Evolutionary conservation across 495 filamentous ascomycete genomes (phyloP).

Genomic region (Hypoxylon crocopeplum): DNA sequence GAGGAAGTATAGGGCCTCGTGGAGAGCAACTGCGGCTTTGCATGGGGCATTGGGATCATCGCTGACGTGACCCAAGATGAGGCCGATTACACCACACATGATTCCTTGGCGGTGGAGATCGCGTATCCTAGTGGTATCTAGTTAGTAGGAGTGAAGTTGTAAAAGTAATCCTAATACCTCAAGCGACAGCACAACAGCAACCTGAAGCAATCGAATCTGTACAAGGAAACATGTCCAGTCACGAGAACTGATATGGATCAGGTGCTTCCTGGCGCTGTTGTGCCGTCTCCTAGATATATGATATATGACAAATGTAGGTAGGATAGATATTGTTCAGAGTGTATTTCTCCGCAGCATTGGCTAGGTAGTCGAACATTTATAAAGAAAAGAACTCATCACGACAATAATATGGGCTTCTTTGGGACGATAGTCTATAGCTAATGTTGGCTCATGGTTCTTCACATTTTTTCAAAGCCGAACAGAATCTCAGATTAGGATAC

Average conservation of each 20-base stretch:
- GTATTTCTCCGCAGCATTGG: conserved; percentile 38
- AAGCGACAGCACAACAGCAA: conserved; percentile 15
- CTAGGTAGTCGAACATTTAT: conserved; percentile 46
- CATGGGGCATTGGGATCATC: conserved; percentile 28
- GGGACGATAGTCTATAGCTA: conserved; percentile 9
- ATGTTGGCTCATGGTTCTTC: neutral
- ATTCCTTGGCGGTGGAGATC: neutral
- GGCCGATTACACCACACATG: conserved; percentile 36
- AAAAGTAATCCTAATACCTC: too few relatives aligned
- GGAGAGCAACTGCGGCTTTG: conserved; percentile 23
- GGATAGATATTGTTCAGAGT: conserved; percentile 37
- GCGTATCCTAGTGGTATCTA: neutral
- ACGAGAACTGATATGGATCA: neutral
- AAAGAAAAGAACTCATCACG: conserved; percentile 39
- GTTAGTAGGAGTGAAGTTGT: conserved; percentile 8
- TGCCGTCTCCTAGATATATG: conserved; percentile 9
- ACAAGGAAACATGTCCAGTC: neutral
- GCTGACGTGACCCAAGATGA: conserved; percentile 33
- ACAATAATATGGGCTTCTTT: conserved; percentile 13
- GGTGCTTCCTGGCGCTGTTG: neutral
- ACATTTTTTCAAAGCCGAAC: neutral
- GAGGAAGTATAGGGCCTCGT: conserved; percentile 78
- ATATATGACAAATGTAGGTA: neutral
- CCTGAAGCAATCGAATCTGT: neutral
- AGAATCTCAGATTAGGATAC: conserved; percentile 6